Base-by-base conservation (phyloP, 2,329 filamentous ascomycete species). In the Pezicula carpinea region DNA sequence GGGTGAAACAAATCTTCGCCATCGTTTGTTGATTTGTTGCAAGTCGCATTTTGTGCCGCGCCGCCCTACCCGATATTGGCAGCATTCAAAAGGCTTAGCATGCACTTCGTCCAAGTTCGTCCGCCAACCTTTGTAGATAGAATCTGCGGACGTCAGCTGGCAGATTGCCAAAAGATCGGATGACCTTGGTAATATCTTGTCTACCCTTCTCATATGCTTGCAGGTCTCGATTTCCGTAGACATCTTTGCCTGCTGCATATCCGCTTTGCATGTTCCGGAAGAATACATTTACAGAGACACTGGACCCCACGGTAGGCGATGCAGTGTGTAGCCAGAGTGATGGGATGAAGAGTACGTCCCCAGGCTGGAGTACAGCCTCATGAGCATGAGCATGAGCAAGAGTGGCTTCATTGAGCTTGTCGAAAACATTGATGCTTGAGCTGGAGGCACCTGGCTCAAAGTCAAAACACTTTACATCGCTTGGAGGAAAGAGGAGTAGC, bases 251-350 rank as follows among this genome's bases (percentile, higher is more conserved):
- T 1, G 76, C 65, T 1, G 88, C 82, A 63, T 93, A 93, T 1
- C 78, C 81, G 3, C 64, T 69, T 3, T 81, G 70, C 8, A 93
- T 70, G 51, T 83, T 84, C 36, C 82, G 80, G 69, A 95, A 96
- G 70, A 96, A 96, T 22, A 92, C 78, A 62, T 96, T 96, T n/a
- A 96, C 83, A 1, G 88, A 88, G 6, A 95, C 73, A 56, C 87
- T 90, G 50, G 80, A 64, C 38, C 70, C 63, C 6, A 66, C 58
- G 39, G 76, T 72, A 1, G 85, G 82, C 0, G 76, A 74, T 2
- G 83, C 84, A 1, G 89, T 85, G 64, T 96, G 91, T 11, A 88
- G 74, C 90, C 91, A 96, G 56, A 93, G 75, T 1, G 88, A 80
- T 0, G 90, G 90, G 23, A 96, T 75, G 64, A 87, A 92, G 7